phyloP scores from a whole-genome alignment of 2,329 filamentous ascomycete species.

The Karstenula rhodostoma region DNA sequence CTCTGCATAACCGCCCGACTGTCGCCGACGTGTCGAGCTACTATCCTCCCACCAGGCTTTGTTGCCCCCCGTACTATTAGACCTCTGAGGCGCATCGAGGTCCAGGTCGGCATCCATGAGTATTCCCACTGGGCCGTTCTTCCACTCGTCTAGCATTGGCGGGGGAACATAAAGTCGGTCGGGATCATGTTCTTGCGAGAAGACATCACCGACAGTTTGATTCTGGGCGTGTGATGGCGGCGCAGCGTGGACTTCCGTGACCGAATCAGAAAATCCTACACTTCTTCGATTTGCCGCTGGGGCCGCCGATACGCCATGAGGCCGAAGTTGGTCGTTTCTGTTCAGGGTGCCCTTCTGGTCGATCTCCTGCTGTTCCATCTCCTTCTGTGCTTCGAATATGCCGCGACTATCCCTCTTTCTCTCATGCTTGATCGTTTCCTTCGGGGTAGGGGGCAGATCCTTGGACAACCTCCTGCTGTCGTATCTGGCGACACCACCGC shows the following conservation, averaged over 20 bases:
- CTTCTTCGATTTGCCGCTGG: slow-evolving; percentile 48
- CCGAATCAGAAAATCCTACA: slow-evolving; percentile 50
- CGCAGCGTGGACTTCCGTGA: slow-evolving; percentile 31
- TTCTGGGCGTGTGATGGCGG: slow-evolving; percentile 38
- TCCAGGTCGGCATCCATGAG: slow-evolving; percentile 55
- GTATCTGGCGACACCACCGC: slow-evolving; percentile 41
- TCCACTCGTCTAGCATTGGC: slow-evolving; percentile 67
- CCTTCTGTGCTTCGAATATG: slow-evolving; percentile 45
- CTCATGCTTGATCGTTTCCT: slow-evolving; percentile 27
- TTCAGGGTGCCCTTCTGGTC: slow-evolving; percentile 45
- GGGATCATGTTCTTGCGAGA: slow-evolving; percentile 53
- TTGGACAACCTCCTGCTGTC: slow-evolving; percentile 42
- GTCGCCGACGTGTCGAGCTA: slow-evolving; percentile 54
- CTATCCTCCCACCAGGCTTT: slow-evolving; percentile 79
- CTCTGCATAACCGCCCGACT: slow-evolving; percentile 41
- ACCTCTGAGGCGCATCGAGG: slow-evolving; percentile 44
- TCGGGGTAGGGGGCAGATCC: slow-evolving; percentile 29
- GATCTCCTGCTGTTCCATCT: slow-evolving; percentile 50
- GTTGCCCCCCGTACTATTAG: slow-evolving; percentile 39
- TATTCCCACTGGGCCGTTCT: slow-evolving; percentile 48
- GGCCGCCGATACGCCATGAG: slow-evolving; percentile 35
- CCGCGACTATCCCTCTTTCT: slow-evolving; percentile 43
- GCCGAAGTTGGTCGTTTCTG: slow-evolving; percentile 45
- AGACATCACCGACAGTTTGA: slow-evolving; percentile 36
- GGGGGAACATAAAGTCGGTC: slow-evolving; percentile 64